Evolutionary conservation across 257 asterid species (phyloP).

Genomic region (Solanum microdontum): DNA sequence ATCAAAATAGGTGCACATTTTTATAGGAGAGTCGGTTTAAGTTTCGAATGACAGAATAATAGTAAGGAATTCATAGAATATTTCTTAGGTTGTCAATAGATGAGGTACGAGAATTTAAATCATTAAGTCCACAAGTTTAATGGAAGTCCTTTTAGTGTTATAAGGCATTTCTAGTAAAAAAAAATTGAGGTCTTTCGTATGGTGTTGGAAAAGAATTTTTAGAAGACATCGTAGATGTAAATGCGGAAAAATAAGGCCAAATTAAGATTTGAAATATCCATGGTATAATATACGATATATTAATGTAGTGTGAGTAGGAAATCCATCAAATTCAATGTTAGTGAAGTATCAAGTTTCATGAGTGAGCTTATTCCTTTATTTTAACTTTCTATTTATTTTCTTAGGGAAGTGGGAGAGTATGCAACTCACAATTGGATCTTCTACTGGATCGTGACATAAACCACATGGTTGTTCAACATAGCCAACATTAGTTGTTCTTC

Average conservation of each 20-base stretch:
- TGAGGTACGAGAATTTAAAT: background rate
- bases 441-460: constrained; percentile 56
- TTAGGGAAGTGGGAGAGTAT: background rate
- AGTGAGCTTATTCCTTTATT: too few species aligned
- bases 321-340: background rate
- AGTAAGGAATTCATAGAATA: background rate
- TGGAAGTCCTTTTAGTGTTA: background rate
- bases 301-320: background rate
- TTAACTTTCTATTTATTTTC: background rate
- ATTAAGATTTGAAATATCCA: background rate
- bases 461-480: constrained; percentile 39
- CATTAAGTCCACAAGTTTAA: background rate
- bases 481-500: constrained; percentile 24
- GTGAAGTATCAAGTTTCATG: background rate
- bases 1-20: background rate
- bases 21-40: background rate
- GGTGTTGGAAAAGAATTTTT: background rate
- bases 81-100: background rate
- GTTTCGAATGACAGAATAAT: background rate
- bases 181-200: background rate
- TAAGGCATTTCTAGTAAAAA: background rate
- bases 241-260: background rate
- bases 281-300: background rate
- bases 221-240: background rate
- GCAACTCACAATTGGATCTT: constrained; percentile 59